Conservation (phyloP, 805 yeast genomes). For the Metschnikowia lachancei region DNA sequence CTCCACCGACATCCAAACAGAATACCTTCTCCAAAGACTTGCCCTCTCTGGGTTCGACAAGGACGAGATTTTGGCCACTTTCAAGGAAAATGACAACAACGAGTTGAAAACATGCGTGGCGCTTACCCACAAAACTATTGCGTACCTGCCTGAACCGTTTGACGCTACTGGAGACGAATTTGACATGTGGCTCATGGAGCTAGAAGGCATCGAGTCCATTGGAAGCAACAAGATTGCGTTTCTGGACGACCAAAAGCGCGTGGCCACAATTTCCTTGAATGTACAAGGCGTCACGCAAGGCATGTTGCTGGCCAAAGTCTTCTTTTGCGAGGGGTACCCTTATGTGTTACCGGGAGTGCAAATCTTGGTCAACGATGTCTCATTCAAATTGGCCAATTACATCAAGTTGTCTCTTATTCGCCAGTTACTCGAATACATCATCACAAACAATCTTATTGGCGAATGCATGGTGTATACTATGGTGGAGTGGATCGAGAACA, state of each 20-base stretch:
- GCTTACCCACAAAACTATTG: slow-evolving; percentile 38
- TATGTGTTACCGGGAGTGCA: slow-evolving; percentile 66
- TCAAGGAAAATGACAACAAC: slow-evolving; percentile 41
- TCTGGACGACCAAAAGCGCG: slow-evolving; percentile 23
- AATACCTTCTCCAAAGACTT: slow-evolving; percentile 57
- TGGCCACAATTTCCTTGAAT: slow-evolving; percentile 14
- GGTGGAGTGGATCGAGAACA: slow-evolving; percentile 76
- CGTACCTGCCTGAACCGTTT: slow-evolving; percentile 5
- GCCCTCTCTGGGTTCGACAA: slow-evolving; percentile 67
- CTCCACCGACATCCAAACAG: slow-evolving; percentile 52
- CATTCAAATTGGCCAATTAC: slow-evolving; percentile 63
- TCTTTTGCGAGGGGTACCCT: slow-evolving; percentile 53
- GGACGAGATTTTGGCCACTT: slow-evolving; percentile 54
- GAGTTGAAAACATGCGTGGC: slow-evolving; percentile 51
- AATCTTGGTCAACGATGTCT: slow-evolving; percentile 35
- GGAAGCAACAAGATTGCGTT: slow-evolving; percentile 45
- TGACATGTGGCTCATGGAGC: slow-evolving; percentile 71
- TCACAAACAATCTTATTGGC: slow-evolving; percentile 52
- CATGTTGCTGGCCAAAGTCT: slow-evolving; percentile 24
- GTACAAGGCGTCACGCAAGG: slow-evolving; percentile 10
- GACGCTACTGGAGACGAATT: slow-evolving; percentile 26
- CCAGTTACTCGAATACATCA: slow-evolving; percentile 44
- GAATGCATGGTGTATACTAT: slow-evolving; percentile 65
- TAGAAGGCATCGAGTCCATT: slow-evolving; percentile 62
- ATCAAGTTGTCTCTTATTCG: slow-evolving; percentile 58